Evolutionary conservation across 1,139 yeast species (phyloP).

Genomic region (Yamadazyma sp.): DNA sequence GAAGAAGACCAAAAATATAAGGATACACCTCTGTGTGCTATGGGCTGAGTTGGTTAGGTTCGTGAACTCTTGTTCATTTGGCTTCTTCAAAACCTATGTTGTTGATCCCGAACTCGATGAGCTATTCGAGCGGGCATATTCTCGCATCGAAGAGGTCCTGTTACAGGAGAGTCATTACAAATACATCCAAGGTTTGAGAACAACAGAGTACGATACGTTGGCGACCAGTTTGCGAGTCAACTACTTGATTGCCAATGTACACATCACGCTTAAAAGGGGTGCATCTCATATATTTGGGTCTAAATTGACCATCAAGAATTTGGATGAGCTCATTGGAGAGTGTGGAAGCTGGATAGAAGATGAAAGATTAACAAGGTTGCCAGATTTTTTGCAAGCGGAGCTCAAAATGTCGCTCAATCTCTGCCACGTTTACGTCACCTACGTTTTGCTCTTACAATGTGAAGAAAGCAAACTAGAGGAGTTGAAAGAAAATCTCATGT

Average conservation of each 20-base stretch:
- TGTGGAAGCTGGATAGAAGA: slow-evolving; percentile 30
- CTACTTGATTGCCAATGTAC: slow-evolving; percentile 29
- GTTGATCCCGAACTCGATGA: slow-evolving; percentile 23
- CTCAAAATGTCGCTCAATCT: slow-evolving; percentile 28
- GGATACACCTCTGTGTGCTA: slow-evolving; percentile 32
- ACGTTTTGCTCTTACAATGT: slow-evolving; percentile 34
- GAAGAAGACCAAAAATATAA: slow-evolving; percentile 24
- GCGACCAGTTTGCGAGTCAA: slow-evolving; percentile 26
- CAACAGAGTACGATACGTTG: slow-evolving; percentile 19
- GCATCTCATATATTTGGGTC: slow-evolving; percentile 24
- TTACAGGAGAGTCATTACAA: slow-evolving; percentile 25
- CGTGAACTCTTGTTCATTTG: slow-evolving; percentile 31
- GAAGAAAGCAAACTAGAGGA: slow-evolving; percentile 30
- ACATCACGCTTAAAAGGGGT: slow-evolving; percentile 26
- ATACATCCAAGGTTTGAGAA: slow-evolving; percentile 21
- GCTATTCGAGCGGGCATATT: slow-evolving; percentile 20
- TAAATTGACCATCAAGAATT: slow-evolving; percentile 22
- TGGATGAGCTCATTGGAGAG: slow-evolving; percentile 25
- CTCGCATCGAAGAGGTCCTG: slow-evolving; percentile 28
- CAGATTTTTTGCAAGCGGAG: slow-evolving; percentile 25
- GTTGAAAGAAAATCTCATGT: slow-evolving; percentile 21
- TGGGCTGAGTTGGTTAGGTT: slow-evolving; percentile 40
- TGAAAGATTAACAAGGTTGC: slow-evolving; percentile 17
- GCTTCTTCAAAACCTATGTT: slow-evolving; percentile 25
- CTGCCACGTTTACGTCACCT: slow-evolving; percentile 30